Conservation (phyloP, 768 basidiomycete genomes). For the Amanita fuliginea region DNA sequence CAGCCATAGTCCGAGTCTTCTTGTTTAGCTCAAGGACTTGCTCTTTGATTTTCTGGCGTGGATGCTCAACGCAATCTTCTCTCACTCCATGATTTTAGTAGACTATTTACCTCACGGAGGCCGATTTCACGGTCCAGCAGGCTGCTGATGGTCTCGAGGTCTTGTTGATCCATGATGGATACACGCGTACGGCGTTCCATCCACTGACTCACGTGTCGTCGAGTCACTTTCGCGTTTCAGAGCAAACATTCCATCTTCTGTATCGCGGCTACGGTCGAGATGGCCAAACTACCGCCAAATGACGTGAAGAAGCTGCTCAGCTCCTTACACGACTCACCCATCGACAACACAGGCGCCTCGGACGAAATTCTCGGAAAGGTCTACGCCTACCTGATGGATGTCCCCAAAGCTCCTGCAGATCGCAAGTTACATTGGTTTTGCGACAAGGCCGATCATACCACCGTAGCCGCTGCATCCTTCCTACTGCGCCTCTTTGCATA, state of each 20-base stretch:
- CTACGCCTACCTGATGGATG: constrained; percentile 43
- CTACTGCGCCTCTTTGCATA: constrained; percentile 79
- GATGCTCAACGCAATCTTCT: constrained; percentile 2
- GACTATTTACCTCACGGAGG: constrained; percentile 5
- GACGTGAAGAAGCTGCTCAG: constrained; percentile 40
- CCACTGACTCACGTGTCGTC: constrained; percentile 3
- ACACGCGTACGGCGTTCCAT: too few relatives aligned
- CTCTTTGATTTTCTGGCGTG: constrained; percentile 65
- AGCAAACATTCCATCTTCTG: not conserved
- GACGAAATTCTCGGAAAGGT: constrained; percentile 38
- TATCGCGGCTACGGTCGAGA: not conserved
- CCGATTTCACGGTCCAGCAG: constrained; percentile 3
- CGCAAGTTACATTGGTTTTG: constrained; percentile 77
- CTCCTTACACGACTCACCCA: constrained; percentile 47
- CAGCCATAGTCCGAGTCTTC: constrained; percentile 60
- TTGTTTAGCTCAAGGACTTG: constrained; percentile 68
- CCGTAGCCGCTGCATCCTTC: constrained; percentile 65
- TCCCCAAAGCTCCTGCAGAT: constrained; percentile 21
- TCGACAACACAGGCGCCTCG: constrained; percentile 35
- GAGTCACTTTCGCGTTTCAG: not conserved
- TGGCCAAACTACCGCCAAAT: constrained; percentile 2
- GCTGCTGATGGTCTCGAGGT: constrained; percentile 1
- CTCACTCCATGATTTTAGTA: not conserved
- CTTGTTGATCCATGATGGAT: not conserved
- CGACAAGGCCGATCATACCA: constrained; percentile 40